Evolutionary conservation across 2,329 filamentous ascomycete genomes (phyloP), one percentile per base, ranked within the genome.

Genomic region (Phoma sp.): DNA sequence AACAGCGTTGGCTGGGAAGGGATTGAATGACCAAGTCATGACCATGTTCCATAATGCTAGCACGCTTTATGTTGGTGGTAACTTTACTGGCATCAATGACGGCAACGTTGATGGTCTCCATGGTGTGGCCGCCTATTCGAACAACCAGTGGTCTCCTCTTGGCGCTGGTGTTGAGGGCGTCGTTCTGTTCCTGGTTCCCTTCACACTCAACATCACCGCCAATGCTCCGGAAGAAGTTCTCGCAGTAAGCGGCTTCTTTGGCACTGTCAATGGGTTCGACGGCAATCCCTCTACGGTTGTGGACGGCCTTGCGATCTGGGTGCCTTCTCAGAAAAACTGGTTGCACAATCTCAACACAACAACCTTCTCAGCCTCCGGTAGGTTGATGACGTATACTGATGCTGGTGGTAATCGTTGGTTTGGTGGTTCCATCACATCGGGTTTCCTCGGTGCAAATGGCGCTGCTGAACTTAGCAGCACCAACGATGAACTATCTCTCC

Each of bases 271-370:
- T 25, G 83, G 82, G 0, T 93, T 91, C 64, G 85, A 79, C 32
- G 80, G 80, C 59, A 87, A 87, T 61, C 73, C 81, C 6, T 83
- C 86, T 8, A 81, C 87, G 25, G 67, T 82, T 7, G 89, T 87
- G 0, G 76, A 85, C 45, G 92, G 93, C 2, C 91, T 99, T 67
- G 93, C 91, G 11, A 81, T 98, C 33, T 99, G 95, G 95, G 88
- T 98, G 7, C 90, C 90, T 3, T 96, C 92, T 3, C 81, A 83
- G 58, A 83, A 82, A 53, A 95, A 95, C 70, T 99, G 95, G 95
- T 80, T 99, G 13, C 86, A 91, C 69, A 95, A 96, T 62, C 77
- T 97, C 14, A 66, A 75, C 9, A 78, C 85, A 6, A 77, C 83
- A 7, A 82, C 86, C 29, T 86, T 90, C 49, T 80, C 84, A 6